Base-by-base conservation (phyloP, 352 stramenopile genomes). In the Phytophthora fragariae region DNA sequence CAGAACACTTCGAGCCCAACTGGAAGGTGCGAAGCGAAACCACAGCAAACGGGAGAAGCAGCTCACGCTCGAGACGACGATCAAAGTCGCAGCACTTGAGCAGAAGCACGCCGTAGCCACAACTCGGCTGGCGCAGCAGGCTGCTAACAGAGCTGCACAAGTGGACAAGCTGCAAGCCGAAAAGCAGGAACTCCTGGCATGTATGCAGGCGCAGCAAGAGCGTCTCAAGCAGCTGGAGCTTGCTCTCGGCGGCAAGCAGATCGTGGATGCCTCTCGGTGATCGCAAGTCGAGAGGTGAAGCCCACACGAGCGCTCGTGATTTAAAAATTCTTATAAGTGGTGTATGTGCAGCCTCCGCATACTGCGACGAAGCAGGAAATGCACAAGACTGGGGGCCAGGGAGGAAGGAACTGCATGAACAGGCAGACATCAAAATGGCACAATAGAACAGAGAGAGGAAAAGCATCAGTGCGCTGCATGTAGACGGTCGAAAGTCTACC, bases 191-290 rank as follows among this genome's bases (percentile, higher is more conserved):
- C 80, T 93, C n/a, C 17, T 77, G 12, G 62, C 68, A 12, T 65
- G 72, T 53, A 54, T 89, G 44, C 52, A 80, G 19, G 57, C 66
- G 52, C 82, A 87, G 60, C 77, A 83, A 37, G 72, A 82, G 54
- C 85, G 78, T 24, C 79, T 92, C 24, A 52, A 75, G 24, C 81
- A 89, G 35, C 79, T 93, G 62, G 76, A 91, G 56, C 77, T 86
- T 49, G 84, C 84, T 27, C 56, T 92, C 2, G 71, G 70, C 15
- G 79, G 77, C 11, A 84, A 80, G 46, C 68, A 74, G 10, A 80
- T 88, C 56, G 70, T 87, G 52, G 62, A 86, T 33, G 54, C 73
- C 75, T 46, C 37, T 46, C 64, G 72, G n/a, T 79, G 72, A 79
- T 65, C 61, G 62, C 50, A 74, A 79, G 60, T 72, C 72, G 60